Evolutionary conservation across 805 yeast species (phyloP), one percentile per base, ranked within the genome.

Genomic region (Ogataea trehalophila): DNA sequence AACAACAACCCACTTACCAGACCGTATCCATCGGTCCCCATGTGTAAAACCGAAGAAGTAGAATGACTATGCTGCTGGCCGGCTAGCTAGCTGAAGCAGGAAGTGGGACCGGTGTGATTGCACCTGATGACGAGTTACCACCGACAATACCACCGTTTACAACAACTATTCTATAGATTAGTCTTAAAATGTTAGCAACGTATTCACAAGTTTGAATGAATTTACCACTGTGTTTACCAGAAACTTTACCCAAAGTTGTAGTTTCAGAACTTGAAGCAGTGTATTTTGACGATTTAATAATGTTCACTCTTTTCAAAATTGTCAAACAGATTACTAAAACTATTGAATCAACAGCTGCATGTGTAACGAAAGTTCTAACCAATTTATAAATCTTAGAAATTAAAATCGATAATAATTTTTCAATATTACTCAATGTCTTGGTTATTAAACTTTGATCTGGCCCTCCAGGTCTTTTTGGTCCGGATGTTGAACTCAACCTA

Each of bases 301-400:
- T 31, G 16, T 33, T 43, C 15, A 58, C 17, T 29, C 38, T 50
- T 23, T 46, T 54, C 22, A 60, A 29, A 15, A 61, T 37, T 4
- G 53, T 44, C 13, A 56, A 33, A 14, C 50, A 42, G 2, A 57
- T 36, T 7, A 58, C 36, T 7, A 60, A 38, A 11, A 55, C 45
- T 33, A 54, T 23, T 14, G 61, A 54, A 44, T 62, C 62, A 18
- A 58, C 49, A 4, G 58, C 54, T 1, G 53, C 57, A 23, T 59
- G 63, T 31, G 51, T 55, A 23, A 57, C 26, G 33, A 54, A 37
- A 2, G 43, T 37, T 20, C 45, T 55, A n/a, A 42, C 39, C 4
- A 46, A 36, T 20, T 36, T 52, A 44, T 48, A 51, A 3, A 54
- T 17, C 20, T 42, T 49, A 2, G 46, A 11, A 8, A 57, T 11